phyloP scores from a whole-genome alignment of 352 stramenopile genomes.

The Globisporangium alternatum region DNA sequence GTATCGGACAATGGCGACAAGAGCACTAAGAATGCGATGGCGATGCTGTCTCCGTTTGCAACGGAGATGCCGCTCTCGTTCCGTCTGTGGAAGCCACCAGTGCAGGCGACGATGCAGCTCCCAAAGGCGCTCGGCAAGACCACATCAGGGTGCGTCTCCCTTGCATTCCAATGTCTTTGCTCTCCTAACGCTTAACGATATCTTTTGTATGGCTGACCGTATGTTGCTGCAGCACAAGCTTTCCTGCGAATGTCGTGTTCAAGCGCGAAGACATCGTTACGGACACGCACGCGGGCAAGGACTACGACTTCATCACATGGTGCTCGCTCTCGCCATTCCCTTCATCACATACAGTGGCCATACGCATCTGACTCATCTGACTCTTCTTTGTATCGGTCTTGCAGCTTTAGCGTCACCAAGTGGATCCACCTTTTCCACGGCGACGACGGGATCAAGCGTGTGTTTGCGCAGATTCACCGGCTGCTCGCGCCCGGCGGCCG shows the following conservation, averaged over 20 bases:
- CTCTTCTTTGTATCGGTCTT: background rate
- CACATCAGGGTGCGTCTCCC: constrained; percentile 38
- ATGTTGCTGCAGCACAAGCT: constrained; percentile 31
- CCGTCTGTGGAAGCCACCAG: constrained; percentile 59
- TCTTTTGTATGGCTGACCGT: background rate
- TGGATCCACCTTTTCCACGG: constrained; percentile 90
- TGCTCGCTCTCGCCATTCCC: constrained; percentile 20
- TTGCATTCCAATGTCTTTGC: background rate
- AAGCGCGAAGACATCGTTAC: constrained; percentile 71
- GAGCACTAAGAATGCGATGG: constrained; percentile 14
- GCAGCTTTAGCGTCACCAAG: constrained; percentile 87
- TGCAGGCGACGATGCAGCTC: constrained; percentile 24
- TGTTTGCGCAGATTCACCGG: constrained; percentile 68
- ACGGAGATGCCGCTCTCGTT: constrained; percentile 65
- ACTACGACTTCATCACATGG: constrained; percentile 83
- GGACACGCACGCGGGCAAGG: constrained; percentile 53
- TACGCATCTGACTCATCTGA: background rate
- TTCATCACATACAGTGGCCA: background rate
- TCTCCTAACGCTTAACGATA: background rate
- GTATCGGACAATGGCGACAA: constrained; percentile 9
- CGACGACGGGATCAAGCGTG: constrained; percentile 73
- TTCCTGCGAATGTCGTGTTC: constrained; percentile 79
- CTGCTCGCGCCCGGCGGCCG: constrained; percentile 62
- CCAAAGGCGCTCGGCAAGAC: constrained; percentile 52
- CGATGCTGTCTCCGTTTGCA: constrained; percentile 19